Evolutionary conservation across 1,284 basidiomycete genomes (phyloP), one percentile per base, ranked within the genome.

Genomic region (Coriolopsis trogii): DNA sequence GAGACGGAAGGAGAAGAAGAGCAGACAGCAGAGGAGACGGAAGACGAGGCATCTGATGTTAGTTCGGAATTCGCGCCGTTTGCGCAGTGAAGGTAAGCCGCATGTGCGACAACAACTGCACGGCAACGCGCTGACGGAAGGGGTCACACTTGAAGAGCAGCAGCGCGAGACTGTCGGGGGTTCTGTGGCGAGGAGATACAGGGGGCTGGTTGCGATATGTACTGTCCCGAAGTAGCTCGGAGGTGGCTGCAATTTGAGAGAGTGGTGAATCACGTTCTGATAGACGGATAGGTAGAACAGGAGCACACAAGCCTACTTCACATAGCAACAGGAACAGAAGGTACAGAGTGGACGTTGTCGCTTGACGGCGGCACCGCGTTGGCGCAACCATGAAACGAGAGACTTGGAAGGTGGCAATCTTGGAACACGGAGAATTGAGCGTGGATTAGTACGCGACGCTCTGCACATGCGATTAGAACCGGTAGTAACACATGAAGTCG

Each of bases 281-380:
- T 44, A 29, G 34, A 30, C 41, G 16, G 48, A 55, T 59, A 59
- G 51, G 53, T 59, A 59, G 45, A 41, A 44, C 44, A 47, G 28
- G 40, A 49, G 51, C 45, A 51, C 42, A 46, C 24, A 18, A 28
- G 50, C 52, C 53, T 55, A 55, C 43, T 51, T 41, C 42, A 51
- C 51, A 58, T 47, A 43, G 9, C 44, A 21, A 40, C 38, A 53
- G 29, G 25, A 47, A n/a, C 39, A 26, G 21, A 18, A 34, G 38
- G 38, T 31, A 38, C 6, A 46, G 10, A 23, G 26, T 37, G 15
- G 25, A 43, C 30, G 23, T 34, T 21, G 15, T 16, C 16, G 16
- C n/a, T n/a, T n/a, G n/a, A n/a, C n/a, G n/a, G n/a, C n/a, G n/a
- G n/a, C n/a, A n/a, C n/a, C n/a, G n/a, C n/a, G n/a, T n/a, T n/a